A percentile compares a stretch with the other conserved stretches of the same genome.
Conservation (phyloP, 345 rosid species). For the Passiflora organensis region DNA sequence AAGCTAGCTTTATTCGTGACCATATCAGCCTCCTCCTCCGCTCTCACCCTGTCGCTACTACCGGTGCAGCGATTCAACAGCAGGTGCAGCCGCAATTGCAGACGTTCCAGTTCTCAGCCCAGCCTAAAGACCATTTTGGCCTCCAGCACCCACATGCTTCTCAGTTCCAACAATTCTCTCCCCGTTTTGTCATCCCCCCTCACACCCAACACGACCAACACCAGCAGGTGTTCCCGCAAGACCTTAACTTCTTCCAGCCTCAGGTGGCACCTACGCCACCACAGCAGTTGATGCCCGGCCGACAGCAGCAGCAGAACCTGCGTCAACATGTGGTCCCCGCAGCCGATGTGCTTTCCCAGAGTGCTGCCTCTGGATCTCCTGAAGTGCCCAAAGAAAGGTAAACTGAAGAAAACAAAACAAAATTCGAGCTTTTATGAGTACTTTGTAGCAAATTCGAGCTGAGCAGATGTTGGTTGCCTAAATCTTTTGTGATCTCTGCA, state of each 20-base stretch:
- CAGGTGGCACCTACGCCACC: conserved; percentile 23
- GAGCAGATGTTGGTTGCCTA: too few relatives aligned
- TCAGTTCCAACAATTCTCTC: conserved; percentile 28
- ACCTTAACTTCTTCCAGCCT: conserved; percentile 66
- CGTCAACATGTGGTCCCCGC: conserved; percentile 15
- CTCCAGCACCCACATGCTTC: conserved; percentile 37
- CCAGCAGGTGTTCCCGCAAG: conserved; percentile 36
- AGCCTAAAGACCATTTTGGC: conserved; percentile 51
- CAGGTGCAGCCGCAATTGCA: conserved; percentile 11
- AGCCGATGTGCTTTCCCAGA: conserved; percentile 23
- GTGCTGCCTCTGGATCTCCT: conserved; percentile 17
- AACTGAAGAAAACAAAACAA: background rate
- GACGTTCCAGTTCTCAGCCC: conserved; percentile 16
- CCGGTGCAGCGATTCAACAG: conserved; percentile 3
- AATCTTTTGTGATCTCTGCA: background rate
- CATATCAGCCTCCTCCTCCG: conserved; percentile 75
- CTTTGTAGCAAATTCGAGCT: background rate
- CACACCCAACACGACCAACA: conserved; percentile 25
- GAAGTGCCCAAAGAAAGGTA: conserved; percentile 70
- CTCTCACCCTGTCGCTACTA: conserved; percentile 25
- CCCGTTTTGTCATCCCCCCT: conserved; percentile 32
- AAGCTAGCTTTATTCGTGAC: conserved; percentile 70
- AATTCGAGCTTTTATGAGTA: too few relatives aligned
- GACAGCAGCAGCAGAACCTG: conserved; percentile 25
- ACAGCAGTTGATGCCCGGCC: conserved; percentile 26